These are phyloP conservation scores for Sanghuangporus baumii DNA, from an alignment of 1,284 basidiomycete species.

Conservation along the genomic window DNA sequence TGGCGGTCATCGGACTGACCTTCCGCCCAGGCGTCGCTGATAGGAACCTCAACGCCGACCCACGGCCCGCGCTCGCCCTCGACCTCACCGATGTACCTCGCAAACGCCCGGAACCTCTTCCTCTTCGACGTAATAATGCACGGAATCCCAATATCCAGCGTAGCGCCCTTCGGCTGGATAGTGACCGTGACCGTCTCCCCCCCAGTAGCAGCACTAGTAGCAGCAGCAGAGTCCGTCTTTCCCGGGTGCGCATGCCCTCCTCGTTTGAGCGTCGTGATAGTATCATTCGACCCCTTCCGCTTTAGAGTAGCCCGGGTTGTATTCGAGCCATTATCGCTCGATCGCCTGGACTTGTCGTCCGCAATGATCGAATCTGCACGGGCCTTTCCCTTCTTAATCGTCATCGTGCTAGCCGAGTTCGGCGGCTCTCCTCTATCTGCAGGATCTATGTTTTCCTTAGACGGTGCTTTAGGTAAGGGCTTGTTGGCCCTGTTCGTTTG, in stretches of 20 bases:
- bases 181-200: not conserved
- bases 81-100: slow-evolving; percentile 84
- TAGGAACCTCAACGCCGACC: slow-evolving; percentile 88
- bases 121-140: slow-evolving; percentile 84
- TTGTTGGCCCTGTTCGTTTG: not conserved
- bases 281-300: slow-evolving; percentile 40
- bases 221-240: not conserved
- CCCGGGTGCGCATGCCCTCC: not conserved
- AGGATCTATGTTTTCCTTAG: slow-evolving; percentile 14
- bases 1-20: slow-evolving; percentile 51
- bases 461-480: slow-evolving; percentile 10
- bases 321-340: slow-evolving; percentile 35
- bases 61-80: slow-evolving; percentile 76
- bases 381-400: slow-evolving; percentile 9
- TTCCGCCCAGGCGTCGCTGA: slow-evolving; percentile 50
- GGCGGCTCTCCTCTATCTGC: not conserved
- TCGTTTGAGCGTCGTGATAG: slow-evolving; percentile 31
- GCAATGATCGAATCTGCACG: slow-evolving; percentile 3
- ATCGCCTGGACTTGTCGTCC: not conserved
- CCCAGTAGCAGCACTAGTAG: too few species aligned
- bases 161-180: slow-evolving; percentile 51
- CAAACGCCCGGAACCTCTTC: slow-evolving; percentile 80
- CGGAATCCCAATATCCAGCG: slow-evolving; percentile 83
- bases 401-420: slow-evolving; percentile 13
- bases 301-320: slow-evolving; percentile 32